These are phyloP conservation scores for Aspergillus melleus DNA, from an alignment of 2,329 filamentous ascomycete genomes.

Conservation along the genomic window DNA sequence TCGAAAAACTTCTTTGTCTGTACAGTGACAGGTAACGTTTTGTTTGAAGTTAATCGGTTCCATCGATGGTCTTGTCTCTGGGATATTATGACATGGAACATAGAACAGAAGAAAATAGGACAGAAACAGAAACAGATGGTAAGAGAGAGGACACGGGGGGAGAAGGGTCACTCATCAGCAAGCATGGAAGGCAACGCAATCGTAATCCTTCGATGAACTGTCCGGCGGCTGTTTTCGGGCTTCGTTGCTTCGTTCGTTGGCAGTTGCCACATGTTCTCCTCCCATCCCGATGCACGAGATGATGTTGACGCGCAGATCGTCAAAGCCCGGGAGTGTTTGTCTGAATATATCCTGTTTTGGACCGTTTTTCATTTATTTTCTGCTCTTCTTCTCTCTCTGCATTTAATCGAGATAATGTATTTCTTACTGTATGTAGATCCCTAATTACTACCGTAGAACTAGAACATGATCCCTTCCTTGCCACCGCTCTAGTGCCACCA, in stretches of 20 bases:
- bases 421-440: too few relatives aligned
- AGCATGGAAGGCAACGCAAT: not conserved
- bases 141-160: too few relatives aligned
- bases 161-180: not conserved
- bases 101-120: not conserved
- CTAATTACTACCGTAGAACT: not conserved
- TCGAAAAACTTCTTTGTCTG: too few relatives aligned
- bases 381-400: not conserved
- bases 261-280: not conserved
- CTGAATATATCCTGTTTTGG: not conserved
- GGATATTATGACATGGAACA: too few relatives aligned
- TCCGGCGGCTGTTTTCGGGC: constrained; percentile 3
- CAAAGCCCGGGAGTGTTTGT: not conserved
- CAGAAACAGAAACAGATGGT: too few relatives aligned
- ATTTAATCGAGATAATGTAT: not conserved
- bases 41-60: too few relatives aligned
- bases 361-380: not conserved
- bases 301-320: not conserved
- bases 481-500: not conserved
- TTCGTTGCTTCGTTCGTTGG: not conserved
- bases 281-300: not conserved
- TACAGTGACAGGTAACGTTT: too few relatives aligned
- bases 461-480: not conserved
- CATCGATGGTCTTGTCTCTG: too few relatives aligned
- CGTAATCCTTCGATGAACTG: constrained; percentile 1